phyloP scores from a whole-genome alignment of 2,329 filamentous ascomycete species.

The Aspergillus novofumigatus region DNA sequence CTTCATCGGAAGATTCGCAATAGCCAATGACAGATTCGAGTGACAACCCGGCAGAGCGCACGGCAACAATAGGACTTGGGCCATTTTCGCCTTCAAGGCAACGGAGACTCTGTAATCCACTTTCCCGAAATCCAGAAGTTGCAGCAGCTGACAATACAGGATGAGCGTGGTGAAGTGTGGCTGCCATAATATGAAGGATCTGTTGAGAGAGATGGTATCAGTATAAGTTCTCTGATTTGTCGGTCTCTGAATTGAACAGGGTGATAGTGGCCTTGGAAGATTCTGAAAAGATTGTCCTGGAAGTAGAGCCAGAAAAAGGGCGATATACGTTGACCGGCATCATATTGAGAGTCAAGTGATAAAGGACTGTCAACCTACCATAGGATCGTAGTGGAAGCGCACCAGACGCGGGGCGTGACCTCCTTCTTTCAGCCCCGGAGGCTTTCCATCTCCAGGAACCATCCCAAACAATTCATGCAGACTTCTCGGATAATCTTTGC shows the following conservation, averaged over 20 bases:
- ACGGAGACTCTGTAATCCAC: slow-evolving; percentile 67
- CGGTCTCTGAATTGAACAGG: slow-evolving; percentile 3
- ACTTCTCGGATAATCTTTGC: slow-evolving; percentile 25
- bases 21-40: slow-evolving; percentile 77
- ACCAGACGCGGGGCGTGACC: slow-evolving; percentile 51
- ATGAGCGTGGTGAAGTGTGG: slow-evolving; percentile 71
- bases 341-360: neutral
- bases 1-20: slow-evolving; percentile 27
- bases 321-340: neutral
- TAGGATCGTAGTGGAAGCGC: slow-evolving; percentile 90
- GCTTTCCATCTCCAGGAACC: slow-evolving; percentile 27
- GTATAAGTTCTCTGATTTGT: slow-evolving; percentile 12
- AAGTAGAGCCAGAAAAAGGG: neutral
- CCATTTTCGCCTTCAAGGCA: slow-evolving; percentile 38
- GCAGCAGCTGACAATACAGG: slow-evolving; percentile 70
- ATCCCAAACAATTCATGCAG: slow-evolving; percentile 43
- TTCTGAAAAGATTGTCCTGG: slow-evolving; percentile 1
- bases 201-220: slow-evolving; percentile 38
- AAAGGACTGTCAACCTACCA: slow-evolving; percentile 61
- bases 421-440: slow-evolving; percentile 36
- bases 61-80: slow-evolving; percentile 70
- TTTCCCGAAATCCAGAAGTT: slow-evolving; percentile 83
- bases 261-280: slow-evolving; percentile 5
- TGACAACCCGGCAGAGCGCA: slow-evolving; percentile 76
- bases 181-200: slow-evolving; percentile 84